Percentiles rank a stretch among this genome's conserved stretches.
Conservation (phyloP, 768 basidiomycete genomes). For the Boletales sp. region DNA sequence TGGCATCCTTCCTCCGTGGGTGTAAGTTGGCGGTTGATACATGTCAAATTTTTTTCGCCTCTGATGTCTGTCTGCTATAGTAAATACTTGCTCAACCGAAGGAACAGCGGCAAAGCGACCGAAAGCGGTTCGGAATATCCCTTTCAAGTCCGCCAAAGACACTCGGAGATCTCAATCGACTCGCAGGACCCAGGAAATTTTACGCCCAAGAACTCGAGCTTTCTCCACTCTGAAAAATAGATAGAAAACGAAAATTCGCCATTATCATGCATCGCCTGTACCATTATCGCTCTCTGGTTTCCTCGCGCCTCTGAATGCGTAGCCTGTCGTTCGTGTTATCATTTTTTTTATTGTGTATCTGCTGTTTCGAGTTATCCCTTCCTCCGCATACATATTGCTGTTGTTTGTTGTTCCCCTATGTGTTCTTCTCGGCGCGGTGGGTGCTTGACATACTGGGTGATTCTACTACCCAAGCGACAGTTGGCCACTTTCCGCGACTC, state of each 20-base stretch:
- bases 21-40: slow-evolving; percentile 40
- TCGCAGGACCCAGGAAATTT: slow-evolving; percentile 25
- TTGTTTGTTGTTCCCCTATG: not conserved
- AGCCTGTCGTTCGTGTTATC: slow-evolving; percentile 12
- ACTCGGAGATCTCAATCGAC: slow-evolving; percentile 31
- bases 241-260: not conserved
- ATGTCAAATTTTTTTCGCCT: not conserved
- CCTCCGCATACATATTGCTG: too few relatives aligned
- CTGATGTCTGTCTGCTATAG: slow-evolving; percentile 11
- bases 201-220: slow-evolving; percentile 25
- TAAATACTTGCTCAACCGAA: slow-evolving; percentile 23
- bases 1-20: slow-evolving; percentile 63
- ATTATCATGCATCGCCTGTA: not conserved
- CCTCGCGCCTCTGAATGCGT: slow-evolving; percentile 14
- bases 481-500: too few relatives aligned
- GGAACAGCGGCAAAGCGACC: not conserved
- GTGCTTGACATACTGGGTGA: too few relatives aligned
- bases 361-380: not conserved
- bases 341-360: slow-evolving; percentile 29
- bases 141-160: slow-evolving; percentile 30
- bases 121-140: slow-evolving; percentile 23
- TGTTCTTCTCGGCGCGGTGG: too few relatives aligned
- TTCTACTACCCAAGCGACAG: too few relatives aligned
- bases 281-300: slow-evolving; percentile 6
- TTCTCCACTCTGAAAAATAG: slow-evolving; percentile 28